Evolutionary conservation across 1,139 yeast species (phyloP).

Genomic region (Hyphopichia wangnamkhiaoensis): DNA sequence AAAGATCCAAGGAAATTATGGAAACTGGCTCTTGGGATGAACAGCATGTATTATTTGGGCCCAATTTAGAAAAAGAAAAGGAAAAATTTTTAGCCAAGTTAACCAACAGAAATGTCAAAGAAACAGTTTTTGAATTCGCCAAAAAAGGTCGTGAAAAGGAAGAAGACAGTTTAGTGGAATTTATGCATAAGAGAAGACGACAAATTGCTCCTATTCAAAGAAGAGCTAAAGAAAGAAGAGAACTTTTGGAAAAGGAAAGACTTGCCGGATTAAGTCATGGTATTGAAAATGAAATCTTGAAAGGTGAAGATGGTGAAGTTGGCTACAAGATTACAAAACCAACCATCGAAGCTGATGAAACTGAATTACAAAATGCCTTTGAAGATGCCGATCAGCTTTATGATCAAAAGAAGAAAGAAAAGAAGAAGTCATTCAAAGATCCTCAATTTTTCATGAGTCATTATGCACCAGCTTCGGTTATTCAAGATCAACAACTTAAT

Average conservation of each 20-base stretch:
- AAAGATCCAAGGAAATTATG: constrained; percentile 78
- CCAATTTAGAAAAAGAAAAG: constrained; percentile 71
- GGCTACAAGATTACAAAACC: constrained; percentile 43
- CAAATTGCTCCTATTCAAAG: constrained; percentile 88
- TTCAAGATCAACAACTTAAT: constrained; percentile 81
- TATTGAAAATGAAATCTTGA: constrained; percentile 70
- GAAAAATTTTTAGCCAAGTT: constrained; percentile 70
- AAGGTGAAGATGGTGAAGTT: constrained; percentile 51
- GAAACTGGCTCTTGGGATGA: constrained; percentile 83
- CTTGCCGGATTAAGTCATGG: constrained; percentile 73
- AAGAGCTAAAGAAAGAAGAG: constrained; percentile 70
- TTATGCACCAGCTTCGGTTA: constrained; percentile 77
- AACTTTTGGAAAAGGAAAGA: constrained; percentile 71
- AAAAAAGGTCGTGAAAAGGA: constrained; percentile 48
- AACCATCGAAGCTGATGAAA: constrained; percentile 38
- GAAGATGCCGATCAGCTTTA: constrained; percentile 62
- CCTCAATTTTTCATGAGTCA: constrained; percentile 86
- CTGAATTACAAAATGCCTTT: constrained; percentile 52
- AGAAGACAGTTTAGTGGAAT: constrained; percentile 72
- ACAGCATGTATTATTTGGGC: constrained; percentile 76
- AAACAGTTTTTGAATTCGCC: constrained; percentile 90
- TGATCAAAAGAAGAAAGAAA: constrained; percentile 29
- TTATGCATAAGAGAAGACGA: constrained; percentile 83
- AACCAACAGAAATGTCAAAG: constrained; percentile 67
- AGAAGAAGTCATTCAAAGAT: constrained; percentile 63